Evolutionary conservation across 768 basidiomycete species (phyloP).

Genomic region (Boletus sensibilis): DNA sequence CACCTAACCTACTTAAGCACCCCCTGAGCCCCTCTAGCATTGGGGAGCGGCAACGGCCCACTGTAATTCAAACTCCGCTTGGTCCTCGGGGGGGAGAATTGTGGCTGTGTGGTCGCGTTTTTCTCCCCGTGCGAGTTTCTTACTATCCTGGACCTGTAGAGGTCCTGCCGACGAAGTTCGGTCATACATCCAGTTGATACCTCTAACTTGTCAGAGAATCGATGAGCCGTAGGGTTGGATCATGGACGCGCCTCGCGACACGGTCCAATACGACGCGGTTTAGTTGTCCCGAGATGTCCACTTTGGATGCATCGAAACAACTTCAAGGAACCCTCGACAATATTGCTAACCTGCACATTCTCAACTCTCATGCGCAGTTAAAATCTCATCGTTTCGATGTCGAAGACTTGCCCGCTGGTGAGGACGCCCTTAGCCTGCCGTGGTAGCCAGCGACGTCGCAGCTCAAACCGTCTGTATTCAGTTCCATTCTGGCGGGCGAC

Average conservation of each 20-base stretch:
- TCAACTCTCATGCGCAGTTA: conserved; percentile 20
- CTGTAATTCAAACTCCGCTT: too few relatives aligned
- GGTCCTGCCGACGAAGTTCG: too few relatives aligned
- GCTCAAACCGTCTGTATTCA: conserved; percentile 54
- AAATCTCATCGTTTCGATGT: conserved; percentile 32
- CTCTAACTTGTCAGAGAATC: too few relatives aligned
- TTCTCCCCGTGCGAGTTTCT: too few relatives aligned
- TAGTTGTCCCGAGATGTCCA: conserved; percentile 12
- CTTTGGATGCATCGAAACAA: conserved; percentile 22
- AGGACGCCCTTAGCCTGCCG: conserved; percentile 40
- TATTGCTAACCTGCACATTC: conserved; percentile 24
- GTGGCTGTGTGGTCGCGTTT: too few relatives aligned
- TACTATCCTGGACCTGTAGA: too few relatives aligned
- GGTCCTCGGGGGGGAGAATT: too few relatives aligned
- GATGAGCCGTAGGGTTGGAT: too few relatives aligned
- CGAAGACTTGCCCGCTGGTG: conserved; percentile 25
- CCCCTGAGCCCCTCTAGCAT: too few relatives aligned
- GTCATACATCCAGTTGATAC: too few relatives aligned
- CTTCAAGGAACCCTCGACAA: conserved; percentile 30
- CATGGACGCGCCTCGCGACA: neutral
- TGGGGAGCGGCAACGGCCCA: too few relatives aligned
- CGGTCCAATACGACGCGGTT: neutral
- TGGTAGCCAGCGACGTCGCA: conserved; percentile 57
- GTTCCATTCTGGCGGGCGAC: neutral
- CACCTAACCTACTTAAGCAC: too few relatives aligned